Conservation (phyloP, 2,329 filamentous ascomycete species). For the Ophiocordyceps unilateralis region DNA sequence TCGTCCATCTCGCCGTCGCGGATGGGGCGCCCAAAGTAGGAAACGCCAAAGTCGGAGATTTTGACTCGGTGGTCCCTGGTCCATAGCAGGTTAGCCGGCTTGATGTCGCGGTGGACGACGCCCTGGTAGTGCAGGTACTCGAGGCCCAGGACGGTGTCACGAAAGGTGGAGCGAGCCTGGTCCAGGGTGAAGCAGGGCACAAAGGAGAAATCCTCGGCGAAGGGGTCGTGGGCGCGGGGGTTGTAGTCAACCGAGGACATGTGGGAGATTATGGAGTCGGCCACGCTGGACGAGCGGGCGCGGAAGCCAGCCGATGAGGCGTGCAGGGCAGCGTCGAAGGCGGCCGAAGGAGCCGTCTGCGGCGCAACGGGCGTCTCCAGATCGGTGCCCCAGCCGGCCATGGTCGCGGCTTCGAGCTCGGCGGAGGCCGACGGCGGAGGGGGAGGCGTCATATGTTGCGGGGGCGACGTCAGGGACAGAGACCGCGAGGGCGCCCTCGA, state of each 20-base stretch:
- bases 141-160: conserved; percentile 81
- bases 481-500: conserved; percentile 30
- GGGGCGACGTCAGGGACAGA: conserved; percentile 25
- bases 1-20: conserved; percentile 68
- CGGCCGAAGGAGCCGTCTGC: conserved; percentile 29
- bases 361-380: conserved; percentile 35
- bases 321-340: conserved; percentile 63
- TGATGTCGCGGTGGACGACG: conserved; percentile 72
- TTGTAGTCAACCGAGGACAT: conserved; percentile 49
- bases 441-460: conserved; percentile 16
- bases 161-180: conserved; percentile 68
- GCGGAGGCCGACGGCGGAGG: conserved; percentile 6
- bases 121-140: conserved; percentile 87
- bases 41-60: conserved; percentile 97
- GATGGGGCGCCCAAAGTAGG: conserved; percentile 81
- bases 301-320: conserved; percentile 49
- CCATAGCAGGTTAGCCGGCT: conserved; percentile 79
- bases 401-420: neutral
- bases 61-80: conserved; percentile 76
- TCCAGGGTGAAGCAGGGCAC: conserved; percentile 84
- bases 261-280: conserved; percentile 57
- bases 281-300: conserved; percentile 61
- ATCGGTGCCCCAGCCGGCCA: conserved; percentile 27
- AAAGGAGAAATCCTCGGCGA: conserved; percentile 79
- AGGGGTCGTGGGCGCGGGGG: conserved; percentile 40